Evolutionary conservation across 805 yeast genomes (phyloP).

Genomic region (Myxozyma vanderwaltii): DNA sequence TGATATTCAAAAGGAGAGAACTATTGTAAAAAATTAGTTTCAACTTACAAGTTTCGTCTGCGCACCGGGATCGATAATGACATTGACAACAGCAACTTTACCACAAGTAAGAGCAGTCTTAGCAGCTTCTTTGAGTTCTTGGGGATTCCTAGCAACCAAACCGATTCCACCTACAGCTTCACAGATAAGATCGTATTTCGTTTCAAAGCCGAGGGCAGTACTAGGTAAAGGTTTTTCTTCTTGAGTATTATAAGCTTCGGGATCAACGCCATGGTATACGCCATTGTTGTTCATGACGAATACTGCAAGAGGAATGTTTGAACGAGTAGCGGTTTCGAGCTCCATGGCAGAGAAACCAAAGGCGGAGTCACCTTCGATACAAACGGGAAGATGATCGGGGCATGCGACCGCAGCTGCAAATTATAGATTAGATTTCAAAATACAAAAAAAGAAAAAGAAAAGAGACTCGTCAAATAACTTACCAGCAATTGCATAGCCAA

Average conservation of each 20-base stretch:
- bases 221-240: conserved; percentile 49
- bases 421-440: background rate
- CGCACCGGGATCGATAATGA: conserved; percentile 62
- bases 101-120: conserved; percentile 45
- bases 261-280: conserved; percentile 63
- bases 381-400: conserved; percentile 49
- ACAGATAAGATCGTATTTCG: conserved; percentile 60
- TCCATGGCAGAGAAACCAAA: conserved; percentile 76
- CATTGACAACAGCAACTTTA: conserved; percentile 55
- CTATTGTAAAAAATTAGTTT: background rate
- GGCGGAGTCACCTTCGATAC: conserved; percentile 76
- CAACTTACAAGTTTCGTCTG: conserved; percentile 49
- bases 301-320: conserved; percentile 55
- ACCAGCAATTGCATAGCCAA: conserved; percentile 67
- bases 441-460: background rate
- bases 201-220: conserved; percentile 59
- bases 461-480: too few species aligned
- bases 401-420: conserved; percentile 27
- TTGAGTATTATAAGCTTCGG: conserved; percentile 37
- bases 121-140: conserved; percentile 45
- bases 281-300: conserved; percentile 76
- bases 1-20: too few species aligned
- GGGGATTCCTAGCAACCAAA: conserved; percentile 47
- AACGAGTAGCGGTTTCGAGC: conserved; percentile 66
- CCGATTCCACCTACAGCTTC: conserved; percentile 60